Evolutionary conservation across 805 yeast species (phyloP).

Genomic region (Maudiozyma saulgeensis): DNA sequence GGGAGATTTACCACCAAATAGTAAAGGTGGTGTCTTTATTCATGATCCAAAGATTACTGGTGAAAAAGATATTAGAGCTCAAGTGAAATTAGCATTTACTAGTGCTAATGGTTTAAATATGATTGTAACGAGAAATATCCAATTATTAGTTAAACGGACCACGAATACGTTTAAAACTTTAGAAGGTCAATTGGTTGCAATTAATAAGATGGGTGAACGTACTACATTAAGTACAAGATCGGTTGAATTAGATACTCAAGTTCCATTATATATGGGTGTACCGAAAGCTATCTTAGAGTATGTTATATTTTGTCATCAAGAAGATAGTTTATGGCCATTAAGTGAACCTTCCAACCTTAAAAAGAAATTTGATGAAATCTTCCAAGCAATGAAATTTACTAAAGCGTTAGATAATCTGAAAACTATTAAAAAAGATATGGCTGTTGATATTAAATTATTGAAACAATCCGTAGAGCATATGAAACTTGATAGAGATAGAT

Average conservation of each 20-base stretch:
- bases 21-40: conserved; percentile 91
- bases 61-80: conserved; percentile 74
- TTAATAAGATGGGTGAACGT: conserved; percentile 52
- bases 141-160: conserved; percentile 53
- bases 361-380: conserved; percentile 91
- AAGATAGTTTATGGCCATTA: conserved; percentile 93
- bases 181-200: conserved; percentile 75
- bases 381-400: conserved; percentile 88
- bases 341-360: conserved; percentile 83
- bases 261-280: conserved; percentile 80
- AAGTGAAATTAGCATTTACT: conserved; percentile 77
- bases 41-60: conserved; percentile 83
- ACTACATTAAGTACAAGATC: conserved; percentile 71
- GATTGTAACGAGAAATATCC: conserved; percentile 83
- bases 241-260: conserved; percentile 70
- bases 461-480: conserved; percentile 74
- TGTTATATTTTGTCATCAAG: conserved; percentile 96
- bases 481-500: conserved; percentile 62
- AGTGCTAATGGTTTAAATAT: conserved; percentile 63
- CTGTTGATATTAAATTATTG: conserved; percentile 61
- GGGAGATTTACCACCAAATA: conserved; percentile 91
- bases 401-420: conserved; percentile 80
- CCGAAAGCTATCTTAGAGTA: conserved; percentile 80
- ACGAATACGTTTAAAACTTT: conserved; percentile 75
- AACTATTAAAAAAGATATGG: conserved; percentile 64